phyloP scores from a whole-genome alignment of 768 basidiomycete species.

The Tricholoma matsutake region DNA sequence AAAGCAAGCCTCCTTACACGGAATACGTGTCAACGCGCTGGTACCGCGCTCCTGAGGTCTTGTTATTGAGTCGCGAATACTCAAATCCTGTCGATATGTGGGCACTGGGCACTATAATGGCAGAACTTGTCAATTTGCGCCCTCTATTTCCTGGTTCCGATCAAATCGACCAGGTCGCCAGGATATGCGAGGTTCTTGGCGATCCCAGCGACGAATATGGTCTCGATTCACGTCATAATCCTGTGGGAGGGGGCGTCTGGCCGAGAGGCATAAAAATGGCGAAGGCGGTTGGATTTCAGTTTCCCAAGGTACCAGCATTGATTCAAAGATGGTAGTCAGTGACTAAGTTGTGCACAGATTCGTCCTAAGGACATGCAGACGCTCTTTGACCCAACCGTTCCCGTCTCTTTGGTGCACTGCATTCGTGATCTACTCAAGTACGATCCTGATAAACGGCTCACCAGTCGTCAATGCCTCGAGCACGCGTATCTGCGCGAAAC shows the following conservation, averaged over 20 bases:
- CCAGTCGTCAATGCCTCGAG: constrained; percentile 81
- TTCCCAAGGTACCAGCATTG: constrained; percentile 70
- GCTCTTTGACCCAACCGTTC: constrained; percentile 77
- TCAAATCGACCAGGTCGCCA: constrained; percentile 88
- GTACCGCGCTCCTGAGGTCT: constrained; percentile 98
- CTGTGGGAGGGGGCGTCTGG: constrained; percentile 89
- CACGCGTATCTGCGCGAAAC: constrained; percentile 90
- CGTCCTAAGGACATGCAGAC: constrained; percentile 64
- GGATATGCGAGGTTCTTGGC: constrained; percentile 91
- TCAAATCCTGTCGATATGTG: constrained; percentile 99
- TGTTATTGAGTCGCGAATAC: constrained; percentile 89
- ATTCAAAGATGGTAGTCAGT: constrained; percentile 7
- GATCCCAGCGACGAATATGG: constrained; percentile 88
- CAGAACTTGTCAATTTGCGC: constrained; percentile 91
- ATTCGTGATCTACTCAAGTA: constrained; percentile 91
- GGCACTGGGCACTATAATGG: constrained; percentile 98
- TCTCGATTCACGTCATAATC: constrained; percentile 60
- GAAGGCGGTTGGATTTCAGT: constrained; percentile 78
- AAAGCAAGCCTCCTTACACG: constrained; percentile 89
- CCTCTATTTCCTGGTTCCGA: constrained; percentile 93
- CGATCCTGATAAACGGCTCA: constrained; percentile 84
- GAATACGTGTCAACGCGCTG: constrained; percentile 99
- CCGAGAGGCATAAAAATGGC: constrained; percentile 83
- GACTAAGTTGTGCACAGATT: constrained; percentile 38
- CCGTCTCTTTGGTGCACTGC: constrained; percentile 81